Percentiles rank a stretch among this genome's conserved stretches.
phyloP scores from a whole-genome alignment of 164 flowering plant species.

The Magnolia sinica region DNA sequence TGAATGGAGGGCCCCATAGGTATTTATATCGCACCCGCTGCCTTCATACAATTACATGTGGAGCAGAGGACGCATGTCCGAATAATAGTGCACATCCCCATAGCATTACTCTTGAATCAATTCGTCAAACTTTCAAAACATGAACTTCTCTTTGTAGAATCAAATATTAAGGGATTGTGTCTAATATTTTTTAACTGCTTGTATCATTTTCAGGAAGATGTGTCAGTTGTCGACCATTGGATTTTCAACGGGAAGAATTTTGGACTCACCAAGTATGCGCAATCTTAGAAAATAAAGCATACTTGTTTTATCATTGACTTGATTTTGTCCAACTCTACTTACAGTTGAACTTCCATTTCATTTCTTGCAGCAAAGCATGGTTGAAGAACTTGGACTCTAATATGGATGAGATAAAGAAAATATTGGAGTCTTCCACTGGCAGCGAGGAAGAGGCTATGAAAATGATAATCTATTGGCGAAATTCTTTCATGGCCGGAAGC shows the following conservation, averaged over 20 bases:
- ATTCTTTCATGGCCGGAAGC: neutral
- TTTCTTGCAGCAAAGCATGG: conserved; percentile 20
- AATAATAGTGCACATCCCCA: no score
- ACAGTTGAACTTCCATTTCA: neutral
- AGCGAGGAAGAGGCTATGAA: conserved; percentile 11
- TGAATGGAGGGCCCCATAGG: no score
- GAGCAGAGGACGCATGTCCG: neutral
- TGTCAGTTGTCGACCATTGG: conserved; percentile 22
- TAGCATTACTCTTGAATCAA: no score
- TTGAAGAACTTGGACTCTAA: conserved; percentile 13
- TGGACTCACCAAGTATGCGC: conserved; percentile 11
- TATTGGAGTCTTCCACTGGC: neutral
- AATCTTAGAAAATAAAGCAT: neutral
- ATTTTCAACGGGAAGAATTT: conserved; percentile 20
- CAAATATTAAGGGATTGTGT: neutral
- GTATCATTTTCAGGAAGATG: conserved; percentile 19
- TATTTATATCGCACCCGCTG: neutral
- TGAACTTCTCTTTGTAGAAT: no score
- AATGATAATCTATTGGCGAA: conserved; percentile 17
- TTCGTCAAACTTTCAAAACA: neutral
- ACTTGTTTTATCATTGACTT: neutral
- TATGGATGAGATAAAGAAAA: neutral
- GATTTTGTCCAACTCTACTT: neutral
- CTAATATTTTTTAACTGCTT: neutral
- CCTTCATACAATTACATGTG: neutral